Evolutionary conservation across 2,329 filamentous ascomycete genomes (phyloP), one percentile per base, ranked within the genome.

Genomic region (Botrytis squamosa): DNA sequence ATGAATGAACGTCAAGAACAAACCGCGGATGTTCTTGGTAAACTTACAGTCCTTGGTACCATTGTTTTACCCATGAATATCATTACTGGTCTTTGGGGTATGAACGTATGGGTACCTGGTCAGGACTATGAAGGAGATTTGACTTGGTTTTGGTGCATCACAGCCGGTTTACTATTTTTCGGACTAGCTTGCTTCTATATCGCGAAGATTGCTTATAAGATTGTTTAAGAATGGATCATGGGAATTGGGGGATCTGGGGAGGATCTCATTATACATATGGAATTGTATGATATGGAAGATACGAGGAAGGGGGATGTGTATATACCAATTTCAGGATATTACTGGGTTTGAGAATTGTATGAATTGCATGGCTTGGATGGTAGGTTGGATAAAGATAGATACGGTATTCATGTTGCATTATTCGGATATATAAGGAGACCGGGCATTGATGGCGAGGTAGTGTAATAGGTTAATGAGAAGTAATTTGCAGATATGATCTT

Each of bases 41-140:
- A 96, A 83, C 88, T 99, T 75, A 98, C 96, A 0, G 96, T 99
- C 1, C 87, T 99, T 1, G 96, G 96, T 77, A 99, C 96, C 9
- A 98, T 99, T 78, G 95, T 99, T 4, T 85, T 99, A 73, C 96
- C 96, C 18, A 97, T 99, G 95, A 99, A 99, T 82, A 97, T 99
- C 81, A 95, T 99, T 80, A 98, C 96, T 3, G 96, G 96, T 78
- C 90, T 98, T 79, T 99, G 95, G 95, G 96, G 95, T 70, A 98
- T 98, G 95, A 99, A 99, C 86, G 93, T 95, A 52, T 94, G 93
- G 86, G 96, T 99, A 0, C 96, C 96, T 0, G 96, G 96, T 2
- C 95, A 98, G 82, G 92, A 95, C 64, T 85, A 90, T 74, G 94
- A 97, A 77, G 87, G 86, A 25, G 92, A 92, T 79, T 83, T 95